These are phyloP conservation scores for Niebla homalea DNA, from an alignment of 495 filamentous ascomycete genomes.

Conservation along the genomic window DNA sequence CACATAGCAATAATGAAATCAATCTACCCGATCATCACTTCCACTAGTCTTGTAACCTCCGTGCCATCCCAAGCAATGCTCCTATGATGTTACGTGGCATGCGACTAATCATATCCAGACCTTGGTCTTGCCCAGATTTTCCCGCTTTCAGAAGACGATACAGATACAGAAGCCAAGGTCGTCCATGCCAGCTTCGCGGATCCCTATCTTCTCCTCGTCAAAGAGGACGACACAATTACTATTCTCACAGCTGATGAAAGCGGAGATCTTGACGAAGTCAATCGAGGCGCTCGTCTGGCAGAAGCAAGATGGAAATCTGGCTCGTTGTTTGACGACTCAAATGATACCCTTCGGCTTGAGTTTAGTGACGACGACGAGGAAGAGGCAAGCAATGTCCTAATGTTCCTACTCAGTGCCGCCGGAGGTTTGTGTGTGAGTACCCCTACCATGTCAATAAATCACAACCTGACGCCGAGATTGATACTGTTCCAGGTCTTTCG, in stretches of 20 bases:
- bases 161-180: slow-evolving; percentile 56
- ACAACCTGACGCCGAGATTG: neutral
- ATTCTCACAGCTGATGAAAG: slow-evolving; percentile 63
- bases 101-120: slow-evolving; percentile 38
- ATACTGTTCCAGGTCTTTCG: slow-evolving; percentile 24
- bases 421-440: slow-evolving; percentile 58
- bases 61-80: slow-evolving; percentile 2
- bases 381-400: slow-evolving; percentile 37
- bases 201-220: slow-evolving; percentile 72
- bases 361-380: slow-evolving; percentile 29
- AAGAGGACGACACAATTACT: slow-evolving; percentile 65
- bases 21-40: slow-evolving; percentile 1
- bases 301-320: slow-evolving; percentile 62
- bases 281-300: slow-evolving; percentile 39
- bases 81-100: neutral
- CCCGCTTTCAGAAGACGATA: slow-evolving; percentile 78
- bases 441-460: slow-evolving; percentile 2
- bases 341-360: slow-evolving; percentile 37
- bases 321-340: slow-evolving; percentile 61
- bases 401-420: slow-evolving; percentile 59
- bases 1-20: slow-evolving; percentile 22
- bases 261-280: slow-evolving; percentile 76
- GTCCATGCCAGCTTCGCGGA: slow-evolving; percentile 75
- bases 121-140: slow-evolving; percentile 78
- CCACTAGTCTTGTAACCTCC: slow-evolving; percentile 3